Evolutionary conservation across 2,329 filamentous ascomycete species (phyloP), one percentile per base, ranked within the genome.

Genomic region (Pseudopithomyces maydicus): DNA sequence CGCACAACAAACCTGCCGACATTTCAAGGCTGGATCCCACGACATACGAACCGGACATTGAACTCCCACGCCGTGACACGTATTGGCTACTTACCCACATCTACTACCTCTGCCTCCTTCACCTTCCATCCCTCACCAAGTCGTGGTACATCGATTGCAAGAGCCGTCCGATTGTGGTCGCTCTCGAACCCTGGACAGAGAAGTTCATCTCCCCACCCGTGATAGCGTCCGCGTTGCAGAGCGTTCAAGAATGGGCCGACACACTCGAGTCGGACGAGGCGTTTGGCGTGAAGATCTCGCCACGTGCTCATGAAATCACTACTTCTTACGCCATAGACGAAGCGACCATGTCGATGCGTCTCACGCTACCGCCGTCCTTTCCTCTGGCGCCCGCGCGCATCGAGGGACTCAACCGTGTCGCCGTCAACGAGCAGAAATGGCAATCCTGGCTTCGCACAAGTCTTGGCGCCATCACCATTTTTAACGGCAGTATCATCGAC

Each of bases 391-490:
- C 85, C 1, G 91, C 96, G 1, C 81, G 85, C 8, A 92, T 98
- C 0, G 81, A 87, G 2, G 88, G 92, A 8, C 80, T 93, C 19
- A 91, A 90, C 66, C 88, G 94, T 12, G 92, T 98, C 1, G 92
- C 91, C 0, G 91, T 97, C 23, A 89, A 88, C 57, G 93, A 98
- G 71, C 88, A 88, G 75, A 96, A 95, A 72, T 99, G 95, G 94
- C 88, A 92, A 75, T 89, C 84, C 59, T 97, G 94, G 93, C 83
- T 97, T 59, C 84, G 91, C 69, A 92, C 88, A 7, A 94, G 91
- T 3, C 91, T 97, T 66, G 93, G 92, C 4, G 92, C 95, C 43
- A 97, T 99, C 67, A 94, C 91, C 41, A 96, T 98, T 71, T 91
- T 91, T 82, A 94, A 95, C 69, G 92, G 92, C 52, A 91, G 86